Base-by-base conservation (phyloP, 306 rosid species). In the Trifolium fragiferum region DNA sequence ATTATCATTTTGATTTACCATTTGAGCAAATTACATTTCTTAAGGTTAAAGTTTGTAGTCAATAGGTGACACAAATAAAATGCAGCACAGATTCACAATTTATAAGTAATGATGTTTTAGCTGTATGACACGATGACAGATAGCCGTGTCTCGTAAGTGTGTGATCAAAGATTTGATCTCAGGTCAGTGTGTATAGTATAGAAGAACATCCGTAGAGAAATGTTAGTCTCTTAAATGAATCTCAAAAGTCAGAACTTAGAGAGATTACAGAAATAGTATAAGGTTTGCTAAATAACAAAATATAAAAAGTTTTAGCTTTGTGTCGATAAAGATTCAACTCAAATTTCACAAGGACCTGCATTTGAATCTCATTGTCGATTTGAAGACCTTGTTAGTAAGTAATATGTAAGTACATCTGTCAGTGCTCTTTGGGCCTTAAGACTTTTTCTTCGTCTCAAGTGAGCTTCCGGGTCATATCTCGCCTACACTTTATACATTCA, bases 1-100 rank as follows among this genome's bases (percentile, higher is more conserved):
- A 74, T 35, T 27, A 37, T 70, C 33, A 59, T 70, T 66, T 57
- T 68, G 6, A 19, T 73, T 73, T 19, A 64, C 70, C 40, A 32
- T 81, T 63, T 64, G 7, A 50, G 46, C 40, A 46, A 12, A 32
- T 20, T 64, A 3, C 62, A 54, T 64, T 78, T 57, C 43, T 70
- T 3, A 16, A 20, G 16, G 27, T 60, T 12, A 3, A 43, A 3
- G 14, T 43, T 3, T 43, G 49, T 43, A 12, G 49, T 43, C 49
- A 43, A 12, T 43, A 43, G 49, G n/a, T 43, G 15, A 43, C n/a
- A 43, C 49, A 12, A 43, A 43, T 43, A 12, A 43, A 43, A 43
- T 43, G 49, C 6, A 11, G 20, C 54, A 15, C 54, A 49, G 15
- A 46, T 55, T 57, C 78, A 33, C 63, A 30, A 30, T 30, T 30